Base-by-base conservation (phyloP, 108 stramenopile species). In the Stephanodiscus triporus region DNA sequence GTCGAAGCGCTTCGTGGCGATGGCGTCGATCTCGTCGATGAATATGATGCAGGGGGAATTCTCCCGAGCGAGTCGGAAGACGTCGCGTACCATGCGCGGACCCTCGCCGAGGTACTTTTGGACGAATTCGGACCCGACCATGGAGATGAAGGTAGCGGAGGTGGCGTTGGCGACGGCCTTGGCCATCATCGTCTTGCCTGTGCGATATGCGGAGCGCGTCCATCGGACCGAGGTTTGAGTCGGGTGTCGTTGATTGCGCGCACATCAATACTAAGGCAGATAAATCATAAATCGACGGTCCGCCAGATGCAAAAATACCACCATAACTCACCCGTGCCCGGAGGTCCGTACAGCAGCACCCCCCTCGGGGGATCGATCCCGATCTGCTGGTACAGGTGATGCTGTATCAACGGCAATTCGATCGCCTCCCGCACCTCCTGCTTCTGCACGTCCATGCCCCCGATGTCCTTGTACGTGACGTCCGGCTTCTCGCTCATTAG, bases 21-120 rank as follows among this genome's bases (percentile, higher is more conserved):
- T 99, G 56, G 99, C 98, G 79, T 99, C 99, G 64, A 99, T 95
- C 84, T 99, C 98, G 85, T 98, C 98, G 76, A 99, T 98, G 84
- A 99, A 99, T 61, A 99, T 87, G 66, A 99, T 91, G 77, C 95
- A 94, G 38, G 99, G 98, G 14, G 97, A 77, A 72, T 99, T 99
- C 76, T 99, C 98, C 30, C 96, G 87, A 24, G 99, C 99, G 20
- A 99, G 92, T 24, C 99, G 96, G 78, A 99, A 99, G 19, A 99
- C 99, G 78, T 99, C 99, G 24, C 99, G 93, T 53, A 99, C 99
- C 97, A 98, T 98, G 37, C 98, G 95, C 11, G 99, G 97, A 23
- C 99, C 99, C 78, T 99, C 99, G 24, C 99, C 99, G 24, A 99
- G 85, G 81, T 99, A 99, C 86, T 99, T 99, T 89, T 99, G 99